A percentile compares a stretch with the other conserved stretches of the same genome.
Evolutionary conservation across 2,329 filamentous ascomycete species (phyloP).

Genomic region (Fusarium siculi): DNA sequence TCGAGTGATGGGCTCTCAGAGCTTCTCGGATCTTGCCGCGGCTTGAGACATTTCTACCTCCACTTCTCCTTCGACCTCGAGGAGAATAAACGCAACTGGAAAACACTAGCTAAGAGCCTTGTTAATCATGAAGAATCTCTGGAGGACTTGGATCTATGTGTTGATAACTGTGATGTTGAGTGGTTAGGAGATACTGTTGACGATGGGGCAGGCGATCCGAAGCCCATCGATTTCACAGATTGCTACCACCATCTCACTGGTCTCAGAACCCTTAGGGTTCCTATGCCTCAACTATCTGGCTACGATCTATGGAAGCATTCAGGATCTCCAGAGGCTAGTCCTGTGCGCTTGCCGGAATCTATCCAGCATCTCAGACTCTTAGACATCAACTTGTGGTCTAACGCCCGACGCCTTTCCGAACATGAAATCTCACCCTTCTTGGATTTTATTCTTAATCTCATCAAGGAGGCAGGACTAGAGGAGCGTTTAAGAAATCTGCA

Average conservation of each 20-base stretch:
- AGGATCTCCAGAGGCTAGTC: neutral
- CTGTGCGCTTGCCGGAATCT: neutral
- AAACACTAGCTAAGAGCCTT: neutral
- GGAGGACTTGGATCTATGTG: neutral
- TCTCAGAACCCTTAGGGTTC: neutral
- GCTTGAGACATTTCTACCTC: neutral
- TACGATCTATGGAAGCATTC: fast-evolving
- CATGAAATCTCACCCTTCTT: neutral
- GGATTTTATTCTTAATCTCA: neutral
- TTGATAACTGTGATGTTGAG: neutral
- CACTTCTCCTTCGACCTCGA: neutral
- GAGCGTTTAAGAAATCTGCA: neutral
- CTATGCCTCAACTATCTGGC: neutral
- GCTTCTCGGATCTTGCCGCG: neutral
- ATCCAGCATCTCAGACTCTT: neutral
- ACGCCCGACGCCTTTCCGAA: too few relatives aligned
- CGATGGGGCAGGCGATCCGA: too few relatives aligned
- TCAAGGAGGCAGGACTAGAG: neutral
- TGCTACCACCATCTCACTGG: neutral
- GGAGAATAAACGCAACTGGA: fast-evolving
- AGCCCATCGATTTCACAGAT: neutral
- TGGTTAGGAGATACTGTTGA: neutral
- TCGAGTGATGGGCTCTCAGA: neutral
- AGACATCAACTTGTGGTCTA: neutral
- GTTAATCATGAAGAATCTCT: neutral